Base-by-base conservation (phyloP, 2,329 filamentous ascomycete species). In the Fusarium lateritium region DNA sequence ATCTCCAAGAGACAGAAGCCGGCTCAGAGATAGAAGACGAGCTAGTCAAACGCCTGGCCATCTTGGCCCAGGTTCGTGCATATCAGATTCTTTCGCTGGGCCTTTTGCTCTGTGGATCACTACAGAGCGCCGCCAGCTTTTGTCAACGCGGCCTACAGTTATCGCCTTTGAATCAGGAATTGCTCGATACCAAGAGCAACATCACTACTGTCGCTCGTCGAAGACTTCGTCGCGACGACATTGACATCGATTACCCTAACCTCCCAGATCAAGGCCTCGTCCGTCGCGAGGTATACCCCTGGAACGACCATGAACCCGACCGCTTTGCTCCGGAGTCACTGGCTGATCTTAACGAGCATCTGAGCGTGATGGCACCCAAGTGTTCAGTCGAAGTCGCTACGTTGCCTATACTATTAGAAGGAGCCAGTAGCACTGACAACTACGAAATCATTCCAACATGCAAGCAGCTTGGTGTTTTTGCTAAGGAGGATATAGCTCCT, bases 391-490 rank as follows among this genome's bases (percentile, higher is more conserved):
- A 89, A 60, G 90, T 91, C 5, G 89, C 94, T 0, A 86, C 91
- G 33, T 82, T 99, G 6, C 96, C 95, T 1, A 83, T 92, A 1
- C 81, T 98, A 24, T 82, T 90, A 13, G 83, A 86, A 47, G 82
- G 82, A 24, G 86, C 85, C 6, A 86, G 86, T 58, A 80, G 81
- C 28, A 84, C 82, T 2, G 83, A 85, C 62, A 76, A 75, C 26
- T 83, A 83, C 69, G 82, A 84, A n/a, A 81, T 82, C 40, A 85
- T 85, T 17, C 82, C 84, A 10, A 91, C 87, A 7, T 90, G 89
- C 71, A 86, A 88, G 63, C 96, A 99, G 79, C 86, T 99, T 1
- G 96, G 96, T 6, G 86, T 99, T 5, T 98, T 98, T 77, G 95
- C 94, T 9, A 93, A 89, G 72, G 87, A 92, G 67, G 91, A 97